Base-by-base conservation (phyloP, 228 moss, liverwort and hornwort genomes). In the Sphagnum fallax region DNA sequence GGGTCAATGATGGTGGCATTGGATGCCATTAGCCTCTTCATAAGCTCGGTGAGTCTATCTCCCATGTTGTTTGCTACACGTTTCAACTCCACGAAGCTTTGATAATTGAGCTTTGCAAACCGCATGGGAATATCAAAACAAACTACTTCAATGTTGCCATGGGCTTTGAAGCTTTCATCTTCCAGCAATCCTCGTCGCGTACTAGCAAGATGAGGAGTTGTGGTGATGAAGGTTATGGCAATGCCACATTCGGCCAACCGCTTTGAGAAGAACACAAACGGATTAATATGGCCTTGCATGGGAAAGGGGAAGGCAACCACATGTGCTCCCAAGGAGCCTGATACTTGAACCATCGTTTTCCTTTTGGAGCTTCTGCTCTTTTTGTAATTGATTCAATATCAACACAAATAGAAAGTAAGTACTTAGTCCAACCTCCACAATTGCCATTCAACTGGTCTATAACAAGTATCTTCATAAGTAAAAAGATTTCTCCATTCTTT, bases 291-390 rank as follows among this genome's bases (percentile, higher is more conserved):
- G 47, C 86, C 86, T 10, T 80, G 63, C 0, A 75, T 70, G 4
- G 86, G 86, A 64, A 86, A 86, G 0, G 86, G 86, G 0, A 83
- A 47, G 1, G 82, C 0, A 60, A 86, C 68, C 4, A 72, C 80
- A 74, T 86, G 86, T 0, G 73, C 78, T 0, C 86, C 80, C 32
- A 32, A 32, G 32, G 32, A 32, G 32, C 32, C 2, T 32, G 32
- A 32, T 32, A 32, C 32, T 32, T 32, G 32, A 32, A 32, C 32
- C 32, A 32, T 32, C 2, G 32, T 32, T 32, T 32, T 32, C 32
- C 32, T 32, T 32, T 32, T 32, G 32, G 1, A 32, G 32, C 32
- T 32, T 32, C 32, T 1, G 2, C 3, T 32, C 32, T 32, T 32
- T 32, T 32, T 32, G 32, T 1, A 32, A 32, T 32, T 32, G 32